phyloP scores from a whole-genome alignment of 441 rosid genomes.

The Iberis amara region DNA sequence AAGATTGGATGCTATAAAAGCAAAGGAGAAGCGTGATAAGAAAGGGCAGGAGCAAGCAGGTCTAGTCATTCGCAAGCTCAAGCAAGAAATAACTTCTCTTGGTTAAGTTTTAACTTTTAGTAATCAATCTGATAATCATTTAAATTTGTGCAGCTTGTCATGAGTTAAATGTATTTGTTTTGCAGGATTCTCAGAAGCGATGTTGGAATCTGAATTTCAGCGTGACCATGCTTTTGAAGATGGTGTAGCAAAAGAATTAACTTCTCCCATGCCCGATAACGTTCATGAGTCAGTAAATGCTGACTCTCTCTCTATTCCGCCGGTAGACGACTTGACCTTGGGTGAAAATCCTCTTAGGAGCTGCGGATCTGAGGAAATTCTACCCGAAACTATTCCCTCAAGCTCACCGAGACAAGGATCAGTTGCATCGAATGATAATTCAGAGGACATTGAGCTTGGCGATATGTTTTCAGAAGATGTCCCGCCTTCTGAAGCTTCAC shows the following conservation, averaged over 20 bases:
- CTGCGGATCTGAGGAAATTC: conserved; percentile 34
- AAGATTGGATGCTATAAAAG: conserved; percentile 65
- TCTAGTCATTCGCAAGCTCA: conserved; percentile 60
- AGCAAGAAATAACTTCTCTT: conserved; percentile 80
- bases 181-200: conserved; percentile 72
- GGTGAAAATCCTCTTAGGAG: conserved; percentile 31
- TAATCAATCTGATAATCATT: conserved; percentile 20
- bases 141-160: conserved; percentile 28
- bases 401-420: conserved; percentile 30
- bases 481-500: conserved; percentile 34
- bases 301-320: conserved; percentile 20
- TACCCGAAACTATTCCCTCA: conserved; percentile 29
- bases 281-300: conserved; percentile 31
- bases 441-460: conserved; percentile 63
- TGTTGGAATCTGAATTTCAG: conserved; percentile 55
- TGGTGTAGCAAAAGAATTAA: conserved; percentile 29
- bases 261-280: conserved; percentile 27
- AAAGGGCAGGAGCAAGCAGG: conserved; percentile 68
- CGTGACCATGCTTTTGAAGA: conserved; percentile 30
- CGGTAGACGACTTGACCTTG: conserved; percentile 28
- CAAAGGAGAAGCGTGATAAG: conserved; percentile 71
- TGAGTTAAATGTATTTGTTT: conserved; percentile 32
- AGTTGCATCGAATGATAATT: conserved; percentile 33
- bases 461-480: conserved; percentile 57
- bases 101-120: conserved; percentile 39